Base-by-base conservation (phyloP, 2,329 filamentous ascomycete species). In the Phaeomoniella chlamydospora region DNA sequence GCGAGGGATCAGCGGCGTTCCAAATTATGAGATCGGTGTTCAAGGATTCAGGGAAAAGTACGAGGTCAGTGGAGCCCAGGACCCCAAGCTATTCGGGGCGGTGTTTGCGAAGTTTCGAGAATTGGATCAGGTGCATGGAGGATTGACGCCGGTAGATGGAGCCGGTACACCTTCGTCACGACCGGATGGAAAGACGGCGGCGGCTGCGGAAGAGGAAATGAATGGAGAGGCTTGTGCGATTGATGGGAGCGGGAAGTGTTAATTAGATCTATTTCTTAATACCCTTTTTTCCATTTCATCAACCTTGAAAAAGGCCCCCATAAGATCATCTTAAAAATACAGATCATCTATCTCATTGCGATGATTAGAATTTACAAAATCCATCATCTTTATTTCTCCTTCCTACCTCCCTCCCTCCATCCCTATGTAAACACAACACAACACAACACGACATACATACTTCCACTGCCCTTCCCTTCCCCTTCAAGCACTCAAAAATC, bases 31-130 rank as follows among this genome's bases (percentile, higher is more conserved):
- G 10, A 70, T 90, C 42, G 78, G 87, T 48, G 42, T 42, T 16
- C 33, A 37, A n/a, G 22, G 22, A 6, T 26, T 9, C 22, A 6
- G 22, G n/a, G 76, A 65, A 2, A 64, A 62, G 45, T 78, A 74
- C 54, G 70, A 77, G 45, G 55, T 88, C 18, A 68, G 74, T 17
- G 83, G 82, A 1, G 82, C 81, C 1, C 76, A 86, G 57, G 80
- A 85, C 40, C 67, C 76, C 2, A 61, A 65, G 32, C 68, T 67
- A 2, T 87, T 87, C 49, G 54, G 82, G 41, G 64, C 74, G 46
- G 58, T 77, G 33, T 80, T 88, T 52, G 62, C 74, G 42, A 62
- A 66, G 48, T 65, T 80, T 37, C 72, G 72, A 58, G 60, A 49
- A 38, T 52, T 57, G 37, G 54, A 56, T 40, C 14, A 17, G 14